Conservation (phyloP, 371 early-diverging fungal genomes). For the Thermomucor indicae-seudaticae region DNA sequence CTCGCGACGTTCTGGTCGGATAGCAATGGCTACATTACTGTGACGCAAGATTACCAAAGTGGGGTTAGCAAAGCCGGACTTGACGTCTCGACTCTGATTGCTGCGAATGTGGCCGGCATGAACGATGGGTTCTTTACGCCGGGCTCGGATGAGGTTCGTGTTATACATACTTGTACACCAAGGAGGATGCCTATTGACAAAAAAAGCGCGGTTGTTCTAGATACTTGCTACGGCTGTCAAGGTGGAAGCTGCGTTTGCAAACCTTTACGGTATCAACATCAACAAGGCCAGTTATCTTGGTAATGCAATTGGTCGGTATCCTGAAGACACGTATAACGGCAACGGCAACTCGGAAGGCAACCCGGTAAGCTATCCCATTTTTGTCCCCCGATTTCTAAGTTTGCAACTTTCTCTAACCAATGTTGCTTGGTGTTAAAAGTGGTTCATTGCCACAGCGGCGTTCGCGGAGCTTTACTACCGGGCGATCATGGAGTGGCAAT, state of each 20-base stretch:
- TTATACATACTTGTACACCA: neutral
- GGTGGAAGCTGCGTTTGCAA: conserved; percentile 39
- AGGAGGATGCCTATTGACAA: too few species aligned
- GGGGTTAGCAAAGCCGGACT: conserved; percentile 38
- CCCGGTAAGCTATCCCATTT: too few species aligned
- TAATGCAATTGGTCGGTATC: conserved; percentile 66
- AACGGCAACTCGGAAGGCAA: conserved; percentile 54
- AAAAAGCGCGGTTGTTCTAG: too few species aligned
- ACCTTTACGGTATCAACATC: conserved; percentile 54
- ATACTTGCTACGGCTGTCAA: conserved; percentile 49
- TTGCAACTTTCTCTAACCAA: too few species aligned
- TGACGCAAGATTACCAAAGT: conserved; percentile 30
- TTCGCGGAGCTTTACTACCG: conserved; percentile 66
- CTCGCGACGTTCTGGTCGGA: conserved; percentile 45
- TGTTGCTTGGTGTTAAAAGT: too few species aligned
- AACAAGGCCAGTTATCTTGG: conserved; percentile 16
- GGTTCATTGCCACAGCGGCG: conserved; percentile 64
- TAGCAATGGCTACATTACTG: conserved; percentile 23
- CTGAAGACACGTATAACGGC: conserved; percentile 72
- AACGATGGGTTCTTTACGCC: conserved; percentile 35
- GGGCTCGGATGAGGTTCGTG: conserved; percentile 29
- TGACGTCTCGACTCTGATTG: conserved; percentile 64
- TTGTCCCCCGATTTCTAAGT: too few species aligned
- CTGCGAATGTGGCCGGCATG: conserved; percentile 45
- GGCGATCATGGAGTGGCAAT: conserved; percentile 30